Evolutionary conservation across 345 rosid species (phyloP).

Genomic region (Euphorbia lathyris): DNA sequence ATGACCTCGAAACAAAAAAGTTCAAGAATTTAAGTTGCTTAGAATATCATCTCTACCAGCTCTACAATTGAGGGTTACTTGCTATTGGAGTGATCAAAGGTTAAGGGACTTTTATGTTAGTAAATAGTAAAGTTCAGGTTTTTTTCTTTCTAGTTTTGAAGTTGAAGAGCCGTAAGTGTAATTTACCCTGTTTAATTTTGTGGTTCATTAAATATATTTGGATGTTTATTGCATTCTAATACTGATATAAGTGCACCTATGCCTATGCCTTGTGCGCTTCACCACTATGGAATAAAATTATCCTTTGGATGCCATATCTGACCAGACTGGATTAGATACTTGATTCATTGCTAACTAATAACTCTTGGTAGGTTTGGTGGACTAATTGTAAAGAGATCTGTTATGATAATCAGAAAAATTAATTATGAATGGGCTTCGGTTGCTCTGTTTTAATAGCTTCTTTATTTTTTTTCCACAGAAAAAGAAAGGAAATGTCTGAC

Average conservation of each 20-base stretch:
- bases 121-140: too few relatives aligned
- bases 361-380: not conserved
- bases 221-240: not conserved
- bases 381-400: not conserved
- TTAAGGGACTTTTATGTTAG: too few relatives aligned
- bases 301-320: not conserved
- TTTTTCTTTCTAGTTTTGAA: too few relatives aligned
- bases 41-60: too few relatives aligned
- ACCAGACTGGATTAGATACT: not conserved
- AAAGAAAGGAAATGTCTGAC: not conserved
- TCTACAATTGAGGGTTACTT: too few relatives aligned
- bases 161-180: too few relatives aligned
- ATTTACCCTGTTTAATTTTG: not conserved
- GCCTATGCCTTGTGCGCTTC: not conserved
- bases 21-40: too few relatives aligned
- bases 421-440: not conserved
- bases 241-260: not conserved
- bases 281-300: not conserved
- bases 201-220: not conserved
- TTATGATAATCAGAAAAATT: not conserved
- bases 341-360: not conserved
- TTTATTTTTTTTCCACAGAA: not conserved
- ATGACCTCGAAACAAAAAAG: too few relatives aligned
- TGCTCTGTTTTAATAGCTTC: constrained; percentile 1
- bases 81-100: too few relatives aligned